Base-by-base conservation (phyloP, 2,329 filamentous ascomycete species). In the Ascochyta rabiei region DNA sequence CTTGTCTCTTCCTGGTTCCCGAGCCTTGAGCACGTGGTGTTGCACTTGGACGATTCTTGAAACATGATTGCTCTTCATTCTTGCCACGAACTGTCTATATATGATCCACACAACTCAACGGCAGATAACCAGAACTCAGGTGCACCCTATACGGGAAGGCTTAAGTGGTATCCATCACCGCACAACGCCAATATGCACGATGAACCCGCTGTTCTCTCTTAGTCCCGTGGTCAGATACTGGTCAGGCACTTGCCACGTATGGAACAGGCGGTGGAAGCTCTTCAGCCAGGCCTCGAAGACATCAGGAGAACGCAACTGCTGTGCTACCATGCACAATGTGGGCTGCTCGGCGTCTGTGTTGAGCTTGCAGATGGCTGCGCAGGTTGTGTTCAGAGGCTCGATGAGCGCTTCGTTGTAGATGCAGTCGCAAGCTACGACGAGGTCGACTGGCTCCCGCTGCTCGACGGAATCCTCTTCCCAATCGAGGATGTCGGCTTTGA, bases 341-440 rank as follows among this genome's bases (percentile, higher is more conserved):
- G 89, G 83, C 41, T 53, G 66, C 10, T 60, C 49, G 1, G 38
- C 24, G 1, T 53, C 52, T 1, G 46, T 30, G 50, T 43, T n/a
- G 15, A 93, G 74, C 9, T 77, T 77, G 74, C 91, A 96, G 21
- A 87, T 82, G 59, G 96, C 89, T 6, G 81, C 85, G 71, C 90
- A 96, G 0, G 91, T 89, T 65, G 88, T 84, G n/a, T 95, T 89
- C 43, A 98, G 84, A 0, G 93, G 91, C 38, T 84, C 79, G 21
- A 98, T 85, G 3, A 98, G 83, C 2, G 89, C 85, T 62, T 96
- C 90, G 75, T 98, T 99, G 80, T 96, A 99, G 63, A 99, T 89
- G 75, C 93, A 97, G 75, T 99, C 95, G 70, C 91, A 96, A 4
- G 92, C 91, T 31, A 98, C 73, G 10, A 98, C 80, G 13, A 86